Base-by-base conservation (phyloP, 208 protist species). In the Vickermania ingenoplastis region DNA sequence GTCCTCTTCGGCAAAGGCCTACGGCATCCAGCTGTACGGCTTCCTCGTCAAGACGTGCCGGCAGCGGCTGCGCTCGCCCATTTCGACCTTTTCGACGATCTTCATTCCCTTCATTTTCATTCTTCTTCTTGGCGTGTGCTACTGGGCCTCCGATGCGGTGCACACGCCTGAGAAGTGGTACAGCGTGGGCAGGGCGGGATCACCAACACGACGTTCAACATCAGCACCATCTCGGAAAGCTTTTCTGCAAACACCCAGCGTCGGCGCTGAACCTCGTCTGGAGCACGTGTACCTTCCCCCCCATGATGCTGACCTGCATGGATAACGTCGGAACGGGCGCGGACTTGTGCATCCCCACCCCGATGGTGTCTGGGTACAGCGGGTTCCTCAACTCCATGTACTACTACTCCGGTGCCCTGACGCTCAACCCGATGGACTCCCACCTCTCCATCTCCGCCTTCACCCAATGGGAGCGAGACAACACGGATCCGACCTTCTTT, bases 11-110 rank as follows among this genome's bases (percentile, higher is more conserved):
- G 36, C 55, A 21, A 63, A 56, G 55, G 30, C 51, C 52, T 83
- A 77, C 59, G 66, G 55, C 31, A 74, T 82, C 31, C 83, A 91
- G 65, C 71, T 81, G 57, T 73, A 77, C 31, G 75, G 77, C 4
- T 85, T 91, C 29, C 50, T 93, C 3, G 69, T 79, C 53, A 90
- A 93, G 74, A 75, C 72, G 21, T 67, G 68, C 29, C 71, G 83
- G 30, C 73, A 83, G 67, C 75, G 74, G 31, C 71, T 69, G 67
- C 70, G 75, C 50, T 69, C 75, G 30, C 79, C 31, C n/a, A n/a
- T n/a, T n/a, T n/a, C n/a, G n/a, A n/a, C n/a, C n/a, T n/a, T n/a
- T n/a, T n/a, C n/a, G n/a, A 78, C 84, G 73, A 23, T 93, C 21
- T 57, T 93, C 4, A 60, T 89, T 14, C 86, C 86, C 11, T 82